Base-by-base conservation (phyloP, 345 rosid genomes). In the Citrus cavaleriei region DNA sequence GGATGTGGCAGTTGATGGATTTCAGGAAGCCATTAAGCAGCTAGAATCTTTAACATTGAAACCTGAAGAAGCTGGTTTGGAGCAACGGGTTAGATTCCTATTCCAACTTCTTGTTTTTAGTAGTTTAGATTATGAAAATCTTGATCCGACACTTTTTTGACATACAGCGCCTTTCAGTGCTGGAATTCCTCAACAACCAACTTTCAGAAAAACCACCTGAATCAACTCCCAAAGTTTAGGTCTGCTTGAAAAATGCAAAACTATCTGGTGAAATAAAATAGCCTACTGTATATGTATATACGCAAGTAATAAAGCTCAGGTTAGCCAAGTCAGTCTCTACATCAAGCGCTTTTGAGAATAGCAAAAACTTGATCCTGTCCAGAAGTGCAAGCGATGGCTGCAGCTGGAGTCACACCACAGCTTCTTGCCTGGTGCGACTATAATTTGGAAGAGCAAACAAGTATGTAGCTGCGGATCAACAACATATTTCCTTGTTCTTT, bases 181-280 rank as follows among this genome's bases (percentile, higher is more conserved):
- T 93, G 80, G 97, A 89, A 76, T 93, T 95, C 78, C 92, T 95
- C 40, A 88, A 90, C 68, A 85, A 80, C 83, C 99, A 93, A 86
- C 82, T 92, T 66, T 77, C 85, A 22, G 93, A 88, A 81, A 87
- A 90, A 78, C 83, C 85, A 70, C 78, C 83, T 1, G 82, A 75
- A 35, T 84, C 81, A 78, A 77, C 83, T 34, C 4, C 57, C 75
- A 37, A 40, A 71, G 78, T 64, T 67, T 65, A 19, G 70, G 28
- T 63, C 16, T 16, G 4, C 5, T 8, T 7, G 34, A 5, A 72
- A 38, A 28, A 18, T 49, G 12, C 30, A 68, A 64, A 37, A 4
- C 22, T 21, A 22, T 25, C 7, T 10, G 65, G 24, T n/a, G 7
- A 13, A 35, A 73, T 40, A 73, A 78, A 72, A 57, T 68, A 42